Percentiles rank a stretch among this genome's conserved stretches.
phyloP scores from a whole-genome alignment of 441 rosid species.

The Mallotus repandus region DNA sequence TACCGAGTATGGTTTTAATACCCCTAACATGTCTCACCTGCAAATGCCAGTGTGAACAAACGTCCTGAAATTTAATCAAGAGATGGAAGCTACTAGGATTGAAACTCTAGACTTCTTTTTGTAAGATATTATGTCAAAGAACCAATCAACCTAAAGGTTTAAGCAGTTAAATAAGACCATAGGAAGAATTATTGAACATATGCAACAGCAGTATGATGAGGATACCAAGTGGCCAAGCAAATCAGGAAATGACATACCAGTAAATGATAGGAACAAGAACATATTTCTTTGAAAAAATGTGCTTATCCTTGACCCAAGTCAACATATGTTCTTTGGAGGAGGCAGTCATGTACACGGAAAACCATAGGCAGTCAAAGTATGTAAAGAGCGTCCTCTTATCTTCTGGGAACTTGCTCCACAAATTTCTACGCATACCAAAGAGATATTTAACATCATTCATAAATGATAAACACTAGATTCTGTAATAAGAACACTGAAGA shows the following conservation, averaged over 20 bases:
- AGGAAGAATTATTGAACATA: too few relatives aligned
- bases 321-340: constrained; percentile 42
- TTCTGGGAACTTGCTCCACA: constrained; percentile 53
- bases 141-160: not conserved
- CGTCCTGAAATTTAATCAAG: not conserved
- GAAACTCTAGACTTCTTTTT: not conserved
- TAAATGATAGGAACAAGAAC: constrained; percentile 72
- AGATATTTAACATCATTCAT: not conserved
- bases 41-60: not conserved
- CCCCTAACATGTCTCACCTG: too few relatives aligned
- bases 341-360: constrained; percentile 47
- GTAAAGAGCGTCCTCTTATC: constrained; percentile 43
- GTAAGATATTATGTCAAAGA: not conserved
- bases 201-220: not conserved
- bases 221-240: not conserved
- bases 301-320: constrained; percentile 55
- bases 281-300: constrained; percentile 63
- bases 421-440: constrained; percentile 38
- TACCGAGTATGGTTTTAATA: not conserved
- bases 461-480: not conserved
- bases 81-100: not conserved
- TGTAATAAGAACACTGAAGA: not conserved
- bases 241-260: constrained; percentile 41
- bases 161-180: not conserved
- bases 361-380: constrained; percentile 67